Evolutionary conservation across 768 basidiomycete genomes (phyloP).

Genomic region (Pholiota molesta): DNA sequence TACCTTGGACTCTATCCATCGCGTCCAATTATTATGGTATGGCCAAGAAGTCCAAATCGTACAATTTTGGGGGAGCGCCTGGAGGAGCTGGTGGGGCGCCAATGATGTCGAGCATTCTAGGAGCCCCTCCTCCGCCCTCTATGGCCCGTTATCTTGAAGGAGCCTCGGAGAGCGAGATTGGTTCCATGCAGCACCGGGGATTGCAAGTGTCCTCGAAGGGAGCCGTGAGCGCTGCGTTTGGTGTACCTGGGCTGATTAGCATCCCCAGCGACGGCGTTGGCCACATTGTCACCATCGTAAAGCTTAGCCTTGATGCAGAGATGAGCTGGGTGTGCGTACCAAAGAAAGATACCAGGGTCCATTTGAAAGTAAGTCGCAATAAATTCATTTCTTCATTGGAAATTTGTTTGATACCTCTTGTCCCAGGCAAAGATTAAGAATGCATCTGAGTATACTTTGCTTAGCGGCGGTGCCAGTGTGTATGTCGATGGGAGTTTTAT

Average conservation of each 20-base stretch:
- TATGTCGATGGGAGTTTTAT: slow-evolving; percentile 64
- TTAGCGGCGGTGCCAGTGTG: slow-evolving; percentile 49
- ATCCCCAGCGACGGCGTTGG: slow-evolving; percentile 42
- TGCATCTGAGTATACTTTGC: slow-evolving; percentile 53
- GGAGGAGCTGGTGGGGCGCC: neutral
- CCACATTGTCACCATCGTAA: slow-evolving; percentile 45
- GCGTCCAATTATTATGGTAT: slow-evolving; percentile 13
- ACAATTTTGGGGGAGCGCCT: too few species aligned
- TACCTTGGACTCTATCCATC: slow-evolving; percentile 39
- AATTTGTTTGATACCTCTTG: neutral
- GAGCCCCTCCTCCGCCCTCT: too few species aligned
- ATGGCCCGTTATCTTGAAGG: neutral
- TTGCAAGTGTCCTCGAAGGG: slow-evolving; percentile 38
- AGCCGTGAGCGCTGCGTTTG: slow-evolving; percentile 42
- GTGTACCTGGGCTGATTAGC: slow-evolving; percentile 42
- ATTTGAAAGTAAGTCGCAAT: slow-evolving; percentile 35
- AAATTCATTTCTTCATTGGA: neutral
- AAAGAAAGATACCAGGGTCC: slow-evolving; percentile 38
- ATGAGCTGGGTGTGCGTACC: slow-evolving; percentile 49
- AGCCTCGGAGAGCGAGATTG: neutral
- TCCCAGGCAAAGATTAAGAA: slow-evolving; percentile 52
- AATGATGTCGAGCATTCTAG: too few species aligned
- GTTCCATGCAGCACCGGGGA: slow-evolving; percentile 20
- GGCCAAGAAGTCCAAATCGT: neutral
- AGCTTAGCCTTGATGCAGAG: slow-evolving; percentile 36